phyloP scores from a whole-genome alignment of 1,284 basidiomycete species.

The Naganishia sp. region DNA sequence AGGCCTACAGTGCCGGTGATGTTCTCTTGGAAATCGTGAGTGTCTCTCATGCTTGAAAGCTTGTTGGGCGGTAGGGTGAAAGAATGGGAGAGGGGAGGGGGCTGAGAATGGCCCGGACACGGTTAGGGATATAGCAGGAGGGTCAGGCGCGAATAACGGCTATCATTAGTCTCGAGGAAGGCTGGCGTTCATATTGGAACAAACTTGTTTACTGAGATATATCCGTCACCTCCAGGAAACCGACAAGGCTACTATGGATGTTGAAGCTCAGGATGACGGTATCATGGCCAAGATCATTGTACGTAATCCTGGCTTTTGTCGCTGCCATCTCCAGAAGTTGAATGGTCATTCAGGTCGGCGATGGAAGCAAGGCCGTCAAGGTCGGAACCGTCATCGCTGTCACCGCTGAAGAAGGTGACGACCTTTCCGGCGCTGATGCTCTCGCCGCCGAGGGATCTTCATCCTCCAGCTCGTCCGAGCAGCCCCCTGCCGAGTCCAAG shows the following conservation, averaged over 20 bases:
- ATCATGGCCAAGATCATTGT: constrained; percentile 82
- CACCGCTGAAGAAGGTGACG: constrained; percentile 89
- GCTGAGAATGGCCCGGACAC: no score
- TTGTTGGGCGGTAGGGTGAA: no score
- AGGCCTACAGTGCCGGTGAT: constrained; percentile 83
- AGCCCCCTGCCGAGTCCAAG: constrained; percentile 36
- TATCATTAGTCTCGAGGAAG: no score
- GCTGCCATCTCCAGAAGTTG: neutral
- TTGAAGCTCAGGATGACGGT: constrained; percentile 97
- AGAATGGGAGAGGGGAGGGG: no score
- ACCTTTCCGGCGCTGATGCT: constrained; percentile 61
- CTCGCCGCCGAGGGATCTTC: constrained; percentile 27
- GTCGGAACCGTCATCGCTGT: constrained; percentile 89
- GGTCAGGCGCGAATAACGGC: no score
- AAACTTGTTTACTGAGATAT: neutral
- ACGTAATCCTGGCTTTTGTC: constrained; percentile 38
- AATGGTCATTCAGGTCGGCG: constrained; percentile 60
- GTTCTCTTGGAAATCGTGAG: constrained; percentile 76
- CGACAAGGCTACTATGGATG: constrained; percentile 99
- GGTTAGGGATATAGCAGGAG: no score
- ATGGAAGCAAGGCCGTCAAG: constrained; percentile 81
- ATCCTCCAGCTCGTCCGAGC: constrained; percentile 26
- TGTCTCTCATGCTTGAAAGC: constrained; percentile 27
- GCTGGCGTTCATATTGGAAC: no score
- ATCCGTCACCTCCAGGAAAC: constrained; percentile 71